These are phyloP conservation scores for Oryza meridionalis DNA, from an alignment of 176 grass and related monocot genomes.

Conservation along the genomic window DNA sequence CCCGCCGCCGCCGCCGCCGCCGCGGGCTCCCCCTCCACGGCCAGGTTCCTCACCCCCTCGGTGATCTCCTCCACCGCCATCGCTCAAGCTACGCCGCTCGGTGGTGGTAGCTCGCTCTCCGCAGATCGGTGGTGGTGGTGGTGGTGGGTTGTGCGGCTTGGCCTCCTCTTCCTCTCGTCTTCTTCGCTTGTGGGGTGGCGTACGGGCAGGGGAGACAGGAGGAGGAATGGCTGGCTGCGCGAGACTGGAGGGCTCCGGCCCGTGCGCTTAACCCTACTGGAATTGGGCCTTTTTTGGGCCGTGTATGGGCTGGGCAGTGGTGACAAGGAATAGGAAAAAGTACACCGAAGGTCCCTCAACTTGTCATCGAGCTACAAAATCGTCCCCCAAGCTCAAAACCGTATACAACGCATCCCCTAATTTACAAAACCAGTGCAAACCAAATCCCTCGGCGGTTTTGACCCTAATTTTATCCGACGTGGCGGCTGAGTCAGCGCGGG, in stretches of 20 bases:
- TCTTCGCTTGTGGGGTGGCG: no score
- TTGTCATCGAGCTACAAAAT: no score
- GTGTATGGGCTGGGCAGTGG: not conserved
- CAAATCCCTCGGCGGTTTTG: no score
- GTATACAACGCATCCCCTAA: no score
- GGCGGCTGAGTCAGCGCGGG: no score
- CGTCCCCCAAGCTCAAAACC: no score
- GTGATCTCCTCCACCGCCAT: slow-evolving; percentile 78
- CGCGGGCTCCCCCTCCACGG: slow-evolving; percentile 36
- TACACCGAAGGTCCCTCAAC: no score
- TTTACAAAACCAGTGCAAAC: no score
- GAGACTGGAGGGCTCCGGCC: no score
- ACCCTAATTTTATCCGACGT: no score
- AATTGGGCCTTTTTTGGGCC: not conserved
- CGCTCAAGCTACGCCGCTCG: not conserved
- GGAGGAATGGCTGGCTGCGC: not conserved
- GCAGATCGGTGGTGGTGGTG: slow-evolving; percentile 1
- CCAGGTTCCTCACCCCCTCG: slow-evolving; percentile 60
- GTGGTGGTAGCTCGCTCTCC: not conserved
- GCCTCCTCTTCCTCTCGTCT: not conserved
- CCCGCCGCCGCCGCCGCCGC: not conserved
- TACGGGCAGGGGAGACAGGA: not conserved
- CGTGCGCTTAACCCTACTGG: not conserved
- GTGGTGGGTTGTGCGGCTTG: not conserved
- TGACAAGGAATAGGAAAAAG: not conserved